A percentile compares a stretch with the other conserved stretches of the same genome.
Conservation (phyloP, 2,329 filamentous ascomycete genomes). For the Xylaria sp. region DNA sequence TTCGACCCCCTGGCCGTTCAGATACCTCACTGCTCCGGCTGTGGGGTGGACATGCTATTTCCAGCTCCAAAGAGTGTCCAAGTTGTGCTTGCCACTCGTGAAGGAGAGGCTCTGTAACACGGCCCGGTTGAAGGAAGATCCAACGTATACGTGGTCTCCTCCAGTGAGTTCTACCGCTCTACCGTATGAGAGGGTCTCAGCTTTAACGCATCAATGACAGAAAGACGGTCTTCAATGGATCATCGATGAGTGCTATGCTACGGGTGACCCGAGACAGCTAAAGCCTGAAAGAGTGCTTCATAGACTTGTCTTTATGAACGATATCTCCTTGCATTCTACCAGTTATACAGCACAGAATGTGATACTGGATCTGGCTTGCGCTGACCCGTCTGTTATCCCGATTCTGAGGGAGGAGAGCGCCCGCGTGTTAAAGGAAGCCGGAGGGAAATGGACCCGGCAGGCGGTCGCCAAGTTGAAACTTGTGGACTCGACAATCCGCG, state of each 20-base stretch:
- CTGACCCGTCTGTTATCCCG: neutral
- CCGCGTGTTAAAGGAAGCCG: neutral
- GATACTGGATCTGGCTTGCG: slow-evolving; percentile 19
- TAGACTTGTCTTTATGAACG: slow-evolving; percentile 24
- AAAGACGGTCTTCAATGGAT: slow-evolving; percentile 29
- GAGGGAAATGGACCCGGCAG: slow-evolving; percentile 15
- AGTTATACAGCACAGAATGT: slow-evolving; percentile 18
- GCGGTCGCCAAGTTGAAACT: slow-evolving; percentile 20
- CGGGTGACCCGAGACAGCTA: slow-evolving; percentile 9
- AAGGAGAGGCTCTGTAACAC: slow-evolving; percentile 10
- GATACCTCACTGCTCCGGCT: slow-evolving; percentile 1
- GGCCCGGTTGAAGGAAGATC: neutral
- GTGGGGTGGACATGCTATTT: slow-evolving; percentile 15
- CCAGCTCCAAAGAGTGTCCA: neutral
- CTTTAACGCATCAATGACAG: neutral
- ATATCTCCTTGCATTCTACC: slow-evolving; percentile 25
- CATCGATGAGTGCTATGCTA: slow-evolving; percentile 29
- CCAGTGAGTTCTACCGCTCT: slow-evolving; percentile 1
- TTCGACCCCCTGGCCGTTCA: slow-evolving; percentile 12
- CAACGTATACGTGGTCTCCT: neutral
- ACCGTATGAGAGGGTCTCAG: no score
- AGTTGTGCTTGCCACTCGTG: slow-evolving; percentile 13
- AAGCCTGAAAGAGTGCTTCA: slow-evolving; percentile 11
- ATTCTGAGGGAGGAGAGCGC: slow-evolving; percentile 3
- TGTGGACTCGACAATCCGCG: slow-evolving; percentile 25